Evolutionary conservation across 2,329 filamentous ascomycete species (phyloP).

Genomic region (Blastomyces gilchristii): DNA sequence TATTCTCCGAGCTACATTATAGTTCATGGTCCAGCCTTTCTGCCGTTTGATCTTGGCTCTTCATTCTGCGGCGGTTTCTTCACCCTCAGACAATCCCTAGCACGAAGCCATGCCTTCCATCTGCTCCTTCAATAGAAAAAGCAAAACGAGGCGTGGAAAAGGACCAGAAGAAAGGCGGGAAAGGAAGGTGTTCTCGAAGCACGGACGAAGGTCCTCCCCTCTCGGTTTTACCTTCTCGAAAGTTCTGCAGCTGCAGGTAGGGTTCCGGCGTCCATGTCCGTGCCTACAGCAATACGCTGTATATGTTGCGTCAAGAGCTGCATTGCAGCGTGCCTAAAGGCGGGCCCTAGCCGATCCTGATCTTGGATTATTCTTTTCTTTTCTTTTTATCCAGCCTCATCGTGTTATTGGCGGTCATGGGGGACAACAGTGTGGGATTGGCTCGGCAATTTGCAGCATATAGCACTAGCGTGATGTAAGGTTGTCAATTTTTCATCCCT

Average conservation of each 20-base stretch:
- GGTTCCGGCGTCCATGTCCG: background rate
- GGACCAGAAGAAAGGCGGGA: background rate
- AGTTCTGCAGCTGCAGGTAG: background rate
- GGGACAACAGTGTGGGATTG: background rate
- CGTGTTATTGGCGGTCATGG: background rate
- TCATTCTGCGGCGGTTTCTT: background rate
- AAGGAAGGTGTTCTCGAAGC: background rate
- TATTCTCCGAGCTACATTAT: background rate
- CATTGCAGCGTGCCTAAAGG: background rate
- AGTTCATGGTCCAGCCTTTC: background rate
- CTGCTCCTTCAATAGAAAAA: background rate
- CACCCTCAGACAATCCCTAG: background rate
- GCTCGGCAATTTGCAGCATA: background rate
- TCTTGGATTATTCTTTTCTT: background rate
- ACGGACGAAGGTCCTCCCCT: background rate
- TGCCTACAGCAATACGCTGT: background rate
- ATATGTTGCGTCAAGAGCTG: background rate
- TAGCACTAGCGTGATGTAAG: background rate
- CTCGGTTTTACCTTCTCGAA: constrained; percentile 1
- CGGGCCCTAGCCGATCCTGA: background rate
- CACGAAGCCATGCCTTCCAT: background rate
- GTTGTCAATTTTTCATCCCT: background rate
- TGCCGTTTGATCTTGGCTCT: background rate
- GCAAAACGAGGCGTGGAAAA: background rate
- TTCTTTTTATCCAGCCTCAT: background rate